These are phyloP conservation scores for Pyrenophora seminiperda DNA, from an alignment of 2,329 filamentous ascomycete species.

Conservation along the genomic window DNA sequence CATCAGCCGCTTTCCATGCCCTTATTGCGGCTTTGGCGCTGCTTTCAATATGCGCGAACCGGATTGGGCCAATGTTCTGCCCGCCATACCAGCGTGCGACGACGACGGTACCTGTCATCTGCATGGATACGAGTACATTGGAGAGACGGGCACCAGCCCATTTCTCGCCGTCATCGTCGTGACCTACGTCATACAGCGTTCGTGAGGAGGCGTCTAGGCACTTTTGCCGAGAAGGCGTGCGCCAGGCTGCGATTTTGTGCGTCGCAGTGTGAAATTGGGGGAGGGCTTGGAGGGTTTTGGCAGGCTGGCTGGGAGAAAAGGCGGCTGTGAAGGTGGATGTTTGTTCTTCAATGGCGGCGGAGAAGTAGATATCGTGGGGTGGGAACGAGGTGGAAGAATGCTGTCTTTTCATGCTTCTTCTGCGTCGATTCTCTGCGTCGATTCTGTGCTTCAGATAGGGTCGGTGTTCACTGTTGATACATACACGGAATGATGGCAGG, in stretches of 20 bases:
- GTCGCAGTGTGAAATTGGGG: constrained; percentile 53
- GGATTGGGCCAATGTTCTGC: constrained; percentile 57
- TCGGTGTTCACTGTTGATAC: no score
- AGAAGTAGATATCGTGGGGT: constrained; percentile 50
- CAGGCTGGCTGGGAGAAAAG: constrained; percentile 54
- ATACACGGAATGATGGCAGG: constrained; percentile 6
- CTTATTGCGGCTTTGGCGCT: constrained; percentile 55
- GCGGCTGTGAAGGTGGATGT: constrained; percentile 58
- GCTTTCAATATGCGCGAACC: constrained; percentile 60
- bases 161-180: constrained; percentile 61
- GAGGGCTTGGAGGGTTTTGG: constrained; percentile 50
- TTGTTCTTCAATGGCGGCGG: constrained; percentile 55
- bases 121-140: constrained; percentile 53
- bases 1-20: constrained; percentile 47
- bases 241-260: constrained; percentile 59
- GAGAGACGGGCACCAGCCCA: constrained; percentile 57
- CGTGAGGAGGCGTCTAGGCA: constrained; percentile 48
- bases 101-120: constrained; percentile 54
- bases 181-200: constrained; percentile 50
- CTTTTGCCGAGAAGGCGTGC: constrained; percentile 54
- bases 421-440: neutral
- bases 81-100: constrained; percentile 63
- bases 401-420: constrained; percentile 36
- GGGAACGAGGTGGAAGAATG: constrained; percentile 12
- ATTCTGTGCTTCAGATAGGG: neutral